Conservation (phyloP, 2,329 filamentous ascomycete species). For the Penicillium sclerotigenum region DNA sequence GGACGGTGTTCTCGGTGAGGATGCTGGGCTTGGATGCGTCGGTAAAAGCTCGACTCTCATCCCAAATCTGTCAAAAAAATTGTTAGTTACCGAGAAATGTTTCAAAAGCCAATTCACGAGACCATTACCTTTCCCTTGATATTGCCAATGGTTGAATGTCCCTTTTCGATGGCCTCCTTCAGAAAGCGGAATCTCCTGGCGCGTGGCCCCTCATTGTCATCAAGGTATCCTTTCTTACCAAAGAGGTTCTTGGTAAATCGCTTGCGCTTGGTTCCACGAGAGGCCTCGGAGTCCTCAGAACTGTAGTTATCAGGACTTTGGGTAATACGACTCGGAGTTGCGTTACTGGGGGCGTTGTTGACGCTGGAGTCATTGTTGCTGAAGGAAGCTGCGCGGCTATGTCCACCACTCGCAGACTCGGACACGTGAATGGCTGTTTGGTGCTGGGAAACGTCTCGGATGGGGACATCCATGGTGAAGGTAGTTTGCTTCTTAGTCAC, state of each 20-base stretch:
- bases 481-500: neutral
- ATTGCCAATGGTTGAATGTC: neutral
- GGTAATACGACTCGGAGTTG: neutral
- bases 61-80: neutral
- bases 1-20: slow-evolving; percentile 23
- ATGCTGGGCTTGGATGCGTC: neutral
- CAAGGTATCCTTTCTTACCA: slow-evolving; percentile 41
- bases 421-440: neutral
- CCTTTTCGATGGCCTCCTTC: neutral
- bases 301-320: neutral
- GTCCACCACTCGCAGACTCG: neutral
- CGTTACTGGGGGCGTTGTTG: too few relatives aligned
- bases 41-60: neutral
- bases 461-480: neutral
- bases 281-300: neutral
- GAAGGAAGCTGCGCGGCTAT: neutral
- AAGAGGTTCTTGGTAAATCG: slow-evolving; percentile 41
- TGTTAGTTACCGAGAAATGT: neutral
- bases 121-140: neutral
- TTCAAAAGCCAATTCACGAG: neutral
- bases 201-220: neutral
- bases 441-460: neutral
- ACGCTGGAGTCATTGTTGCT: neutral
- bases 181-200: neutral
- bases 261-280: neutral